phyloP scores from a whole-genome alignment of 75 land plant species.

The Cryptomeria japonica region DNA sequence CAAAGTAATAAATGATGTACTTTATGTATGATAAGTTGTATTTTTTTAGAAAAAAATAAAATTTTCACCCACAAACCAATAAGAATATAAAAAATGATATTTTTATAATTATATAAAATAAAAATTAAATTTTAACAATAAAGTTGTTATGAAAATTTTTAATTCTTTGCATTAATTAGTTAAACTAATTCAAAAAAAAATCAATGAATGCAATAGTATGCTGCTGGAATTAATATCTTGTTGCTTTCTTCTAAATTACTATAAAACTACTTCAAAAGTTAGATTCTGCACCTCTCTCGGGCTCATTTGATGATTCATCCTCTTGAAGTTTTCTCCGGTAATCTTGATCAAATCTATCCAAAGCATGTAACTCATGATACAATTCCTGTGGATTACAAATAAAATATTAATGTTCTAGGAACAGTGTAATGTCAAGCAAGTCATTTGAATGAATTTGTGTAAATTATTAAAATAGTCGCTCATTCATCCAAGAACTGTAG shows the following conservation, averaged over 20 bases:
- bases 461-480: neutral
- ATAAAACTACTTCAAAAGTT: neutral
- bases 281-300: conserved; percentile 53
- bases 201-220: too few species aligned
- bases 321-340: conserved; percentile 81
- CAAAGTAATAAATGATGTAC: too few species aligned
- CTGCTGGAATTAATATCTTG: too few species aligned
- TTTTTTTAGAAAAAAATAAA: too few species aligned
- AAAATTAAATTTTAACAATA: too few species aligned
- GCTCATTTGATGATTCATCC: conserved; percentile 61
- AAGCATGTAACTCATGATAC: conserved; percentile 91
- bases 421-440: neutral
- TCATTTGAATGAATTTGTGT: neutral
- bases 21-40: too few species aligned
- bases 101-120: too few species aligned
- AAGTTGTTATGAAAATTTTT: too few species aligned
- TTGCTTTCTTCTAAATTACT: neutral
- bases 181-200: too few species aligned
- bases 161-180: too few species aligned
- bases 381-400: conserved; percentile 60
- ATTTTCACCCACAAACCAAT: too few species aligned
- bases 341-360: conserved; percentile 91
- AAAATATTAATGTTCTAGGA: neutral
- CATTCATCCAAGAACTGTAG: neutral
- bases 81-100: too few species aligned